Evolutionary conservation across 2,329 filamentous ascomycete species (phyloP).

Genomic region (Paraphoma chrysanthemicola): DNA sequence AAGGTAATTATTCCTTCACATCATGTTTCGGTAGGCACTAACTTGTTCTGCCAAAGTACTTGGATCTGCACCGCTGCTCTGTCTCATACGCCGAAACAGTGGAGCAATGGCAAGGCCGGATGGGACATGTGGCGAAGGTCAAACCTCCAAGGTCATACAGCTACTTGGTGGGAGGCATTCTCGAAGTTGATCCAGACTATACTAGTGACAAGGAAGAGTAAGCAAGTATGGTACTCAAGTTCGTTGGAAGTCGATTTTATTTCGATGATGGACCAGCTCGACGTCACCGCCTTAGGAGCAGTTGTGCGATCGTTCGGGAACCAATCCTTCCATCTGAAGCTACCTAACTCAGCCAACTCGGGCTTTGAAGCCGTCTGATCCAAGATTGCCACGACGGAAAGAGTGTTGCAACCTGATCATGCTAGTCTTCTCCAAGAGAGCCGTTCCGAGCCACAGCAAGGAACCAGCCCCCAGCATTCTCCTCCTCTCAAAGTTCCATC

Average conservation of each 20-base stretch:
- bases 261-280: slow-evolving; percentile 3
- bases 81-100: slow-evolving; percentile 25
- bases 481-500: slow-evolving; percentile 2
- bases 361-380: no score
- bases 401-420: no score
- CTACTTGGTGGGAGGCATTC: slow-evolving; percentile 14
- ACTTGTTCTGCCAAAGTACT: slow-evolving; percentile 17
- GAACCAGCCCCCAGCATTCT: neutral
- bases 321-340: neutral
- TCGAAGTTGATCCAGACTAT: slow-evolving; percentile 45
- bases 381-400: no score
- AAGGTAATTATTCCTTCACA: slow-evolving; percentile 18
- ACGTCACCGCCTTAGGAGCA: neutral
- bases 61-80: slow-evolving; percentile 36
- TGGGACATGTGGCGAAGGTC: slow-evolving; percentile 35
- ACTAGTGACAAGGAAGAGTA: slow-evolving; percentile 6
- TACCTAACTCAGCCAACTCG: neutral
- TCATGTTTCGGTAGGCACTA: no score
- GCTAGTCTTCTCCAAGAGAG: neutral
- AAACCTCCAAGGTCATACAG: slow-evolving; percentile 23
- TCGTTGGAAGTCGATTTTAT: neutral
- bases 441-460: neutral
- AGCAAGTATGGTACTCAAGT: neutral
- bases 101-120: slow-evolving; percentile 26
- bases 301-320: neutral